Evolutionary conservation across 129 eudicot genomes (phyloP).

Genomic region (Escallonia herrerae): DNA sequence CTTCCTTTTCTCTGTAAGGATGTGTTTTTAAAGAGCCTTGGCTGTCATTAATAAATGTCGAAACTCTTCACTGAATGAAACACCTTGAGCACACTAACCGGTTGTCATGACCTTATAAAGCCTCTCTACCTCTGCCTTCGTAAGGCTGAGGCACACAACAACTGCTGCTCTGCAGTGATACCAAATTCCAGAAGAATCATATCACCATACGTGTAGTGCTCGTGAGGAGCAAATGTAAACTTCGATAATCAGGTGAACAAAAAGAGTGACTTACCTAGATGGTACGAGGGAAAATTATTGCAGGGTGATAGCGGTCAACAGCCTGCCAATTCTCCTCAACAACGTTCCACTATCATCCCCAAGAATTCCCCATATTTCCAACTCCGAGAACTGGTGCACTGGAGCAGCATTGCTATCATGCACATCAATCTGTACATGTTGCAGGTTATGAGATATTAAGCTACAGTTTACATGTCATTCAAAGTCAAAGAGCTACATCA

Average conservation of each 20-base stretch:
- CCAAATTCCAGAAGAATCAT: not conserved
- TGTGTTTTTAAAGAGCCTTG: too few species aligned
- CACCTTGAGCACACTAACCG: too few species aligned
- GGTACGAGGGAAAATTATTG: constrained; percentile 83
- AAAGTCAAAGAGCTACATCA: too few species aligned
- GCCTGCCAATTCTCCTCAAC: constrained; percentile 57
- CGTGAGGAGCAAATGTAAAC: not conserved
- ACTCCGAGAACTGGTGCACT: constrained; percentile 63
- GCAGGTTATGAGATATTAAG: too few species aligned
- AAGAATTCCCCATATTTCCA: constrained; percentile 68
- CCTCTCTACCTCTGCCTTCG: not conserved
- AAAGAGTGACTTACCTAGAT: constrained; percentile 43
- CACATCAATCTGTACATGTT: constrained; percentile 54
- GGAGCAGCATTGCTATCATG: constrained; percentile 65
- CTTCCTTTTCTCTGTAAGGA: too few species aligned
- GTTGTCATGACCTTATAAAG: too few species aligned
- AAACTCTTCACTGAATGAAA: too few species aligned
- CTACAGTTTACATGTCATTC: too few species aligned
- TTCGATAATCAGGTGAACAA: too few species aligned
- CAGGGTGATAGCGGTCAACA: constrained; percentile 81
- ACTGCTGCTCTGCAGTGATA: constrained; percentile 26
- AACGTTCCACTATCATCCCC: constrained; percentile 83
- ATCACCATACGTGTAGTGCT: not conserved
- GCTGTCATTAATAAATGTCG: too few species aligned
- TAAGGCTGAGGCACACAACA: not conserved